phyloP scores from a whole-genome alignment of 139 green algal species.

The Chlorella sp. region DNA sequence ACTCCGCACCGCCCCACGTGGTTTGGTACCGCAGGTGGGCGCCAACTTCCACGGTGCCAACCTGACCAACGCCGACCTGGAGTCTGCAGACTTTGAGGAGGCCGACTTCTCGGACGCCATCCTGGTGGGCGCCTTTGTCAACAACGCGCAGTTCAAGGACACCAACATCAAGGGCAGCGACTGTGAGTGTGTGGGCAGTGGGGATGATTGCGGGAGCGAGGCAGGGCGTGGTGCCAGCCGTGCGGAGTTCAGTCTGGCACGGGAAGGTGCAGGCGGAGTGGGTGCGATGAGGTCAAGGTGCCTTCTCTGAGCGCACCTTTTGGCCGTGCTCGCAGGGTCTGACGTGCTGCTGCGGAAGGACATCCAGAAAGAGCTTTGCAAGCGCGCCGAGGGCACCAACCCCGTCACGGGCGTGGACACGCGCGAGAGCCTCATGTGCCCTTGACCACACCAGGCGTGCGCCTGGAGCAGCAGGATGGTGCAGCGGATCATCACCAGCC shows the following conservation, averaged over 20 bases:
- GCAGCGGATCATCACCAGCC: too few species aligned
- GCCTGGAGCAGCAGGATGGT: too few species aligned
- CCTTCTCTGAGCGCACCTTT: too few species aligned
- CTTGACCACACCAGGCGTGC: too few species aligned
- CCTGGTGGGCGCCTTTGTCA: slow-evolving; percentile 67
- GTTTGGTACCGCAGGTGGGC: slow-evolving; percentile 47
- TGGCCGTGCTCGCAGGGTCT: too few species aligned
- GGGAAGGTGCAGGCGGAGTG: too few species aligned
- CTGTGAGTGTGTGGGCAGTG: slow-evolving; percentile 17
- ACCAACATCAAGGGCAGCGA: slow-evolving; percentile 39
- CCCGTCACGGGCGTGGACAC: slow-evolving; percentile 71
- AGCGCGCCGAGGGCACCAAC: slow-evolving; percentile 68
- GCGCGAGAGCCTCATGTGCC: slow-evolving; percentile 64
- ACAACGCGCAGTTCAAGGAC: slow-evolving; percentile 51
- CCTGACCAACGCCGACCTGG: slow-evolving; percentile 65
- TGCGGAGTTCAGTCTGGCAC: too few species aligned
- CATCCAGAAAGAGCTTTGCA: slow-evolving; percentile 61
- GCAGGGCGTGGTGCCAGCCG: too few species aligned
- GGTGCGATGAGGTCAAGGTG: too few species aligned
- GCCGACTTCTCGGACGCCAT: slow-evolving; percentile 70
- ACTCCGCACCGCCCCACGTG: too few species aligned
- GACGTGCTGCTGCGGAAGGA: slow-evolving; percentile 69
- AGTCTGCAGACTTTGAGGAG: slow-evolving; percentile 59
- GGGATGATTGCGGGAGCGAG: too few species aligned
- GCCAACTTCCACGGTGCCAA: slow-evolving; percentile 67